These are phyloP conservation scores for Venturia aucupariae DNA, from an alignment of 2,329 filamentous ascomycete genomes.

Conservation along the genomic window DNA sequence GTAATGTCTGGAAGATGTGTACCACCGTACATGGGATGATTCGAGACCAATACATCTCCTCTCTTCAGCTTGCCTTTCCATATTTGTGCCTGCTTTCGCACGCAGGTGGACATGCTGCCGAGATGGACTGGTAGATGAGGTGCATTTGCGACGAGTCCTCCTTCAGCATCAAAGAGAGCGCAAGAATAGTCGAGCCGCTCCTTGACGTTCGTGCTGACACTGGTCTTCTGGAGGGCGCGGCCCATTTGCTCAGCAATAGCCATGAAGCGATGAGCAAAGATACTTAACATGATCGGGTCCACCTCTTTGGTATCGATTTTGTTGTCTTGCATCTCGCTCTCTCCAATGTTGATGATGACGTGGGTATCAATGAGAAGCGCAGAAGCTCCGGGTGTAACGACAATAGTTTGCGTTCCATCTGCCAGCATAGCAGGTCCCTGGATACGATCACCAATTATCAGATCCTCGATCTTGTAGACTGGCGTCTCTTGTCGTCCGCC, in stretches of 20 bases:
- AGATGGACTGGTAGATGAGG: constrained; percentile 75
- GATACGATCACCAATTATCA: constrained; percentile 63
- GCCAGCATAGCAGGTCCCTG: constrained; percentile 77
- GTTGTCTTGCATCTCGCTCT: constrained; percentile 41
- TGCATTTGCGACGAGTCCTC: constrained; percentile 68
- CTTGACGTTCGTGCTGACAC: constrained; percentile 71
- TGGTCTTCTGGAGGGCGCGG: constrained; percentile 67
- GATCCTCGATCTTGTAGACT: constrained; percentile 70
- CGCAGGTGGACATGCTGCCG: constrained; percentile 78
- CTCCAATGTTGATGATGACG: constrained; percentile 75
- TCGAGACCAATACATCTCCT: constrained; percentile 74
- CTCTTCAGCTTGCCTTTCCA: constrained; percentile 70
- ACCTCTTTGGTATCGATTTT: constrained; percentile 47
- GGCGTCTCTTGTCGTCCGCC: constrained; percentile 68
- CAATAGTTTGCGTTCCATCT: constrained; percentile 84
- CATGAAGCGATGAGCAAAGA: constrained; percentile 79
- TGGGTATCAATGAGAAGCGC: constrained; percentile 77
- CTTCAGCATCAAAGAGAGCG: constrained; percentile 67
- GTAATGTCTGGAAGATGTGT: constrained; percentile 81
- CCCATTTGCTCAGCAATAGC: constrained; percentile 82
- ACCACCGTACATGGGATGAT: constrained; percentile 75
- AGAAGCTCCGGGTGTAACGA: constrained; percentile 68
- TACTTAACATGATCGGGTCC: constrained; percentile 67
- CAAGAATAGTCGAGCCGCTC: constrained; percentile 78
- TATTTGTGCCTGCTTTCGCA: constrained; percentile 67